Evolutionary conservation across 192 early-diverging fungal species (phyloP).

Genomic region (Cetraspora pellucida): DNA sequence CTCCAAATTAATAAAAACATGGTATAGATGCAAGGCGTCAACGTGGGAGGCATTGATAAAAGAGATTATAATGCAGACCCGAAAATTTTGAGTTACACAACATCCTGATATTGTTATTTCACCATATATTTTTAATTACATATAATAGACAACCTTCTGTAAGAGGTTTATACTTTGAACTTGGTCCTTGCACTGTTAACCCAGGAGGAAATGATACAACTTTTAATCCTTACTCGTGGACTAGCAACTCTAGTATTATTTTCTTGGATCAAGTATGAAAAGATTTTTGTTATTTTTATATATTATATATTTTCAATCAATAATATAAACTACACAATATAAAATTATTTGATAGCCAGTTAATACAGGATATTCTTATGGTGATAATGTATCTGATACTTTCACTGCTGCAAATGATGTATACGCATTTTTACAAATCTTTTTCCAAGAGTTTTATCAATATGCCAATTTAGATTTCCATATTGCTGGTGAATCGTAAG

Average conservation of each 20-base stretch:
- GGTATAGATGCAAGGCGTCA: no score
- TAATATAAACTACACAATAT: slow-evolving; percentile 13
- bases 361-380: slow-evolving; percentile 91
- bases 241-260: slow-evolving; percentile 83
- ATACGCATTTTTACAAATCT: slow-evolving; percentile 90
- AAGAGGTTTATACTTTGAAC: slow-evolving; percentile 79
- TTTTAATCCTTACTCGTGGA: slow-evolving; percentile 83
- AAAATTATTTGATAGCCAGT: slow-evolving; percentile 56
- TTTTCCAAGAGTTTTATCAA: slow-evolving; percentile 84
- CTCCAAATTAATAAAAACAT: no score
- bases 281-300: neutral
- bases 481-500: slow-evolving; percentile 78
- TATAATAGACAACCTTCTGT: slow-evolving; percentile 61
- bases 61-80: no score
- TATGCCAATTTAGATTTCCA: slow-evolving; percentile 80
- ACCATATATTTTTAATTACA: neutral
- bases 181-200: slow-evolving; percentile 86
- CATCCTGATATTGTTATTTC: neutral
- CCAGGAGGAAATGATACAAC: slow-evolving; percentile 67
- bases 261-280: slow-evolving; percentile 73
- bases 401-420: slow-evolving; percentile 81
- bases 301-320: slow-evolving; percentile 5
- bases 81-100: neutral
- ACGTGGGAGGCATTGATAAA: no score
- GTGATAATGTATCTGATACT: slow-evolving; percentile 72